phyloP scores from a whole-genome alignment of 2,329 filamentous ascomycete genomes.

The Microdochium trichocladiopsis region DNA sequence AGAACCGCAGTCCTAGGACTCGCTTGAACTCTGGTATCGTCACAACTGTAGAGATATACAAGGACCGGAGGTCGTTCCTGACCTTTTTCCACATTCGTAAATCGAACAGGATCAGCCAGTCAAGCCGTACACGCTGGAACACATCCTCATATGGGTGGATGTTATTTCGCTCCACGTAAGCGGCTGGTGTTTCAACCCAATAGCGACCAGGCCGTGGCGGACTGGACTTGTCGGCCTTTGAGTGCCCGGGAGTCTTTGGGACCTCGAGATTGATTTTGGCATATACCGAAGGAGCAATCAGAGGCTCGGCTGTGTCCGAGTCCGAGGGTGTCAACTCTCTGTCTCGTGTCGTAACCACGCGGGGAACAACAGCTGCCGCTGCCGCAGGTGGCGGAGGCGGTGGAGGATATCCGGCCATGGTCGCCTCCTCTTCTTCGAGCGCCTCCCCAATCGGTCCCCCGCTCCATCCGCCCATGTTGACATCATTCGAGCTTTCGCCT shows the following conservation, averaged over 20 bases:
- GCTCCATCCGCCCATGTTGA: slow-evolving; percentile 41
- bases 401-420: slow-evolving; percentile 66
- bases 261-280: slow-evolving; percentile 63
- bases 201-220: slow-evolving; percentile 66
- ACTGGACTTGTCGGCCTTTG: slow-evolving; percentile 28
- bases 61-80: slow-evolving; percentile 79
- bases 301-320: slow-evolving; percentile 63
- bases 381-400: slow-evolving; percentile 50
- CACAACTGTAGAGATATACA: slow-evolving; percentile 95
- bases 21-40: slow-evolving; percentile 95
- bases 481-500: slow-evolving; percentile 33
- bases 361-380: slow-evolving; percentile 15
- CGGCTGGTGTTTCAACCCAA: slow-evolving; percentile 76
- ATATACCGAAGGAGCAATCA: slow-evolving; percentile 55
- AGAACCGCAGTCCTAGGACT: slow-evolving; percentile 85
- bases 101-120: slow-evolving; percentile 93
- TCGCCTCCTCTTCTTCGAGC: slow-evolving; percentile 69
- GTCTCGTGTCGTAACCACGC: slow-evolving; percentile 36
- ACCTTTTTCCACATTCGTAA: slow-evolving; percentile 95
- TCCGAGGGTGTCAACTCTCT: slow-evolving; percentile 63
- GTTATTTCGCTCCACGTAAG: slow-evolving; percentile 55
- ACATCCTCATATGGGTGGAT: slow-evolving; percentile 76
- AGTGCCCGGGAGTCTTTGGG: slow-evolving; percentile 70
- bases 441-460: slow-evolving; percentile 50
- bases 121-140: slow-evolving; percentile 80